Conservation (phyloP, 768 basidiomycete species). For the Rhodosporidiobolus odoratus region DNA sequence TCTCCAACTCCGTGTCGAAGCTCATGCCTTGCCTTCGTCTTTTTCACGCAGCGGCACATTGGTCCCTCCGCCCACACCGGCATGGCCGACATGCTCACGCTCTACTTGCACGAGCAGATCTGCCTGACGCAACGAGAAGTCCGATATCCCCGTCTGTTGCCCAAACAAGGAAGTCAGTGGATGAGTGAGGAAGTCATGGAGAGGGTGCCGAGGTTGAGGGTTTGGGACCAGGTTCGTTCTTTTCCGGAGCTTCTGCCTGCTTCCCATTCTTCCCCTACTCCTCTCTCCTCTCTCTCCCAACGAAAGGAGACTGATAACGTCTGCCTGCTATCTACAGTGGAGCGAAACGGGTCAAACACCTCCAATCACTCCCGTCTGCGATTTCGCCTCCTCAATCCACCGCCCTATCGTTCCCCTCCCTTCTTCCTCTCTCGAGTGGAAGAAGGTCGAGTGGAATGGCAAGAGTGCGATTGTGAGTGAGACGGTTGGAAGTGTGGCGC, state of each 20-base stretch:
- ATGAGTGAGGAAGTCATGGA: neutral
- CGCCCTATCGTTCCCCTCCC: constrained; percentile 1
- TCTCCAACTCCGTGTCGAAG: too few species aligned
- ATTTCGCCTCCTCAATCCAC: neutral
- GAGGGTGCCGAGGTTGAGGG: neutral
- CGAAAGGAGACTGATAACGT: neutral
- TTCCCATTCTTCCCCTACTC: neutral
- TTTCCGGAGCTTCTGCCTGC: too few species aligned
- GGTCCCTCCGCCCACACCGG: neutral
- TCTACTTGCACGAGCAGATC: constrained; percentile 18
- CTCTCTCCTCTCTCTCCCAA: too few species aligned
- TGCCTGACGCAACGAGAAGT: constrained; percentile 12
- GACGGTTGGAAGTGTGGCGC: neutral
- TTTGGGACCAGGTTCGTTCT: constrained; percentile 11
- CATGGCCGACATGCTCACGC: constrained; percentile 23
- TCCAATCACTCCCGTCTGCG: neutral
- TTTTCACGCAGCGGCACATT: constrained; percentile 22
- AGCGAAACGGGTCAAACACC: neutral
- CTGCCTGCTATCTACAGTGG: neutral
- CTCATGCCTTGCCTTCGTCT: neutral
- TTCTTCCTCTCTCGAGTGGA: neutral
- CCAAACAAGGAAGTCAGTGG: too few species aligned
- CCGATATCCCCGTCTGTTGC: too few species aligned
- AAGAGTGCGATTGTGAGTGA: neutral
- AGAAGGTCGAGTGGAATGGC: constrained; percentile 21